These are phyloP conservation scores for Rhizopogon roseolus DNA, from an alignment of 768 basidiomycete genomes.

Conservation along the genomic window DNA sequence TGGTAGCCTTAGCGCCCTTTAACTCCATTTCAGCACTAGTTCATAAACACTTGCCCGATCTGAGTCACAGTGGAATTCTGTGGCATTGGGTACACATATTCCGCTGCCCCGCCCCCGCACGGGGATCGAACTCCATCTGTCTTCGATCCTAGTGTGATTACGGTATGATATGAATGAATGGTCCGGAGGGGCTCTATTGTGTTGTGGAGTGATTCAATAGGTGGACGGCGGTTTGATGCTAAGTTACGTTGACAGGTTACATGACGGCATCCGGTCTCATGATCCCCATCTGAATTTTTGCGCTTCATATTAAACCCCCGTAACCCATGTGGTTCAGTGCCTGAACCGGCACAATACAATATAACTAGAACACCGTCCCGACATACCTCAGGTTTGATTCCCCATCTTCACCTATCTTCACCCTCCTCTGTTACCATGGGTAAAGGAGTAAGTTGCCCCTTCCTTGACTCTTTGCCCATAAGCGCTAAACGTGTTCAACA, in stretches of 20 bases:
- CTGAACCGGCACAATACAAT: not conserved
- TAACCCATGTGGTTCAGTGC: constrained; percentile 7
- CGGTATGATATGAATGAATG: too few species aligned
- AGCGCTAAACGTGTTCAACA: constrained; percentile 16
- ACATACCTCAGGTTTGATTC: not conserved
- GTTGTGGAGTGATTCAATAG: too few species aligned
- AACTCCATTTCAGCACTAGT: too few species aligned
- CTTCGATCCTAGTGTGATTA: too few species aligned
- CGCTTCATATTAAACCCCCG: not conserved
- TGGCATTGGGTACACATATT: too few species aligned
- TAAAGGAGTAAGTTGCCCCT: constrained; percentile 13
- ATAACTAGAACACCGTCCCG: not conserved
- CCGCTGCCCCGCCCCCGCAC: too few species aligned
- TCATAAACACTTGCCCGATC: too few species aligned
- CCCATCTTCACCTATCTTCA: constrained; percentile 1
- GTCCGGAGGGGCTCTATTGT: too few species aligned
- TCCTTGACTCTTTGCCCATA: not conserved
- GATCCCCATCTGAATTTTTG: constrained; percentile 2
- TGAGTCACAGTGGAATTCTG: too few species aligned
- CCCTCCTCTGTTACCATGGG: constrained; percentile 14
- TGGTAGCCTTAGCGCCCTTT: too few species aligned
- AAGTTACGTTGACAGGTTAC: not conserved
- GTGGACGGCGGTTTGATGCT: not conserved
- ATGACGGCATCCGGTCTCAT: constrained; percentile 2
- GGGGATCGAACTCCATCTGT: too few species aligned